Evolutionary conservation across 257 asterid species (phyloP).

Genomic region (Solanum commersonii): DNA sequence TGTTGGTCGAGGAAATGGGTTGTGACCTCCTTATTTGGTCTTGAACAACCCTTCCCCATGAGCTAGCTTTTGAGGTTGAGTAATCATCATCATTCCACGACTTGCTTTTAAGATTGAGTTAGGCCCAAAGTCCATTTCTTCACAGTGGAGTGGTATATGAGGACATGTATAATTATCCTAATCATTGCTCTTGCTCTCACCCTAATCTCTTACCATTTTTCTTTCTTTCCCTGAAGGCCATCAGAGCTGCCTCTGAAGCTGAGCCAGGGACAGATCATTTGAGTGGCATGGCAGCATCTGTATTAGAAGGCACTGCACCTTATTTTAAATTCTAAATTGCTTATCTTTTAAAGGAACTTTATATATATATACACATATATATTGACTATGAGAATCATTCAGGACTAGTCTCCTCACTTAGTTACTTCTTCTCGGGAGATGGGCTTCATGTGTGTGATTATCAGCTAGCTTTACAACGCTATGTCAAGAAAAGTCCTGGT

Average conservation of each 20-base stretch:
- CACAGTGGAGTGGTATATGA: background rate
- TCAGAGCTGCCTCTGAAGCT: conserved; percentile 72
- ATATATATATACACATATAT: background rate
- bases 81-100: background rate
- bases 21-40: background rate
- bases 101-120: background rate
- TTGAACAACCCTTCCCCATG: background rate
- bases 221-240: conserved; percentile 43
- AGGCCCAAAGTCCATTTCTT: background rate
- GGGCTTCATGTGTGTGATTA: conserved; percentile 61
- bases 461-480: conserved; percentile 61
- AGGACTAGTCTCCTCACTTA: conserved; percentile 84
- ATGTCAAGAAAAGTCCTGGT: conserved; percentile 55
- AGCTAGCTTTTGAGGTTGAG: background rate
- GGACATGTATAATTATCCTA: background rate
- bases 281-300: conserved; percentile 64
- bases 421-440: conserved; percentile 68
- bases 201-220: conserved; percentile 3
- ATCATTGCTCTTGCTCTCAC: conserved; percentile 3
- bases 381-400: conserved; percentile 12
- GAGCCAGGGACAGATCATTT: conserved; percentile 50
- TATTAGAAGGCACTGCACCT: conserved; percentile 52
- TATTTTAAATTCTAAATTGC: conserved; percentile 2
- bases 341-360: conserved; percentile 3
- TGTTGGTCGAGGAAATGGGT: background rate